Evolutionary conservation across 768 basidiomycete genomes (phyloP).

Genomic region (Rhizopogon vesiculosus): DNA sequence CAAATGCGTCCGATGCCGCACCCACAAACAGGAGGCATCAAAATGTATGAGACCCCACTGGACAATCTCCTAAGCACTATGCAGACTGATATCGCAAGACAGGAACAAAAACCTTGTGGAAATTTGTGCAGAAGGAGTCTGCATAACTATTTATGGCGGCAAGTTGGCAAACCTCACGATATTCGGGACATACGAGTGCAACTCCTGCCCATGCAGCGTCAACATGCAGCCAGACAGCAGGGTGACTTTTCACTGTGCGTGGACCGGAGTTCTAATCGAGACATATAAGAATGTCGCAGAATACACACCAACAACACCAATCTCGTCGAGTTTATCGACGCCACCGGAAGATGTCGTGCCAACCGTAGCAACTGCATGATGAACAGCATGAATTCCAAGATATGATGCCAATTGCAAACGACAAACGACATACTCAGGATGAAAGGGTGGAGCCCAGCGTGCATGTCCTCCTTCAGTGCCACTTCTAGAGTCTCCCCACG

Average conservation of each 20-base stretch:
- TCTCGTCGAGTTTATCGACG: slow-evolving; percentile 72
- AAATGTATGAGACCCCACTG: slow-evolving; percentile 92
- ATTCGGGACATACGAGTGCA: slow-evolving; percentile 76
- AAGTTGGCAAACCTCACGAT: slow-evolving; percentile 55
- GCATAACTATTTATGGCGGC: slow-evolving; percentile 71
- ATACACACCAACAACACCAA: slow-evolving; percentile 60
- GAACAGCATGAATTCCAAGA: not conserved
- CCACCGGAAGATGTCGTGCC: slow-evolving; percentile 91
- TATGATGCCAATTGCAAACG: not conserved
- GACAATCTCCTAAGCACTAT: not conserved
- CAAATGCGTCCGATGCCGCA: slow-evolving; percentile 24
- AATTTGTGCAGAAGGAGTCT: slow-evolving; percentile 83
- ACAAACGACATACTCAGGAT: too few species aligned
- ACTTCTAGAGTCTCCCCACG: slow-evolving; percentile 53
- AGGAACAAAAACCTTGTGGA: slow-evolving; percentile 52
- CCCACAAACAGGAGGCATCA: slow-evolving; percentile 77
- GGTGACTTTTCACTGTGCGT: slow-evolving; percentile 48
- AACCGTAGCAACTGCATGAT: slow-evolving; percentile 69
- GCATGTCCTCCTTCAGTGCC: slow-evolving; percentile 65
- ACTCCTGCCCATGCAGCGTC: slow-evolving; percentile 93
- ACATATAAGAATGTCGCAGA: not conserved
- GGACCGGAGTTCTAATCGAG: not conserved
- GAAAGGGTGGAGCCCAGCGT: slow-evolving; percentile 59
- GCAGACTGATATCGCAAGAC: not conserved
- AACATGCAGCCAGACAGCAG: slow-evolving; percentile 79